Evolutionary conservation across 108 stramenopile species (phyloP), one percentile per base, ranked within the genome.

Genomic region (Cyclotella atomus): DNA sequence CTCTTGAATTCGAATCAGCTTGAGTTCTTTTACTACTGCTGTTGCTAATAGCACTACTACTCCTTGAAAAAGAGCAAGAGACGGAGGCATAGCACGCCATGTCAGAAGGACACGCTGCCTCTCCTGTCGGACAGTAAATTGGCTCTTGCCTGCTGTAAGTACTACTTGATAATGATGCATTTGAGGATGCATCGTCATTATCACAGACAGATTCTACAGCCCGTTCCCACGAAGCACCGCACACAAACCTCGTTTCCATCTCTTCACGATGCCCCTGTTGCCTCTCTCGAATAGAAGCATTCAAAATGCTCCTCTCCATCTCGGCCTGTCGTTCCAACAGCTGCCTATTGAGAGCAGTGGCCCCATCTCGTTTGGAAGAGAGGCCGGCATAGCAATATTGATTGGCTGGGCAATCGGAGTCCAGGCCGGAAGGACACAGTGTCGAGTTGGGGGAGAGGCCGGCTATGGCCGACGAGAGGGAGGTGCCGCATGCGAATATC

Each of bases 321-420:
- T 28, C 17, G 19, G 28, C 35, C 32, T 54, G n/a, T 25, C 32
- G 34, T 30, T 3, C 15, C n/a, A n/a, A n/a, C n/a, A n/a, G n/a
- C n/a, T n/a, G n/a, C n/a, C n/a, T n/a, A n/a, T n/a, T n/a, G n/a
- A n/a, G n/a, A n/a, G n/a, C n/a, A n/a, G n/a, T n/a, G n/a, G n/a
- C 50, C 19, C 17, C 50, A 36, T 38, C 15, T 36, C 23, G 3
- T 15, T 17, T 0, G 35, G 45, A 68, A 21, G 67, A 53, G 38
- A 68, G 46, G 23, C 67, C 67, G 19, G 67, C 67, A 54, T 68
- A 68, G 25, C 67, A 68, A 53, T 35, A 53, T 49, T 68, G 45
- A 3, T 46, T 46, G 23, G 10, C 9, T 20, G 67, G 67, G 19
- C 67, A 68, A 12, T 38, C 67, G 21, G 23, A 24, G 23, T 68